Base-by-base conservation (phyloP, 2,329 filamentous ascomycete genomes). In the Scleromitrula shiraiana region DNA sequence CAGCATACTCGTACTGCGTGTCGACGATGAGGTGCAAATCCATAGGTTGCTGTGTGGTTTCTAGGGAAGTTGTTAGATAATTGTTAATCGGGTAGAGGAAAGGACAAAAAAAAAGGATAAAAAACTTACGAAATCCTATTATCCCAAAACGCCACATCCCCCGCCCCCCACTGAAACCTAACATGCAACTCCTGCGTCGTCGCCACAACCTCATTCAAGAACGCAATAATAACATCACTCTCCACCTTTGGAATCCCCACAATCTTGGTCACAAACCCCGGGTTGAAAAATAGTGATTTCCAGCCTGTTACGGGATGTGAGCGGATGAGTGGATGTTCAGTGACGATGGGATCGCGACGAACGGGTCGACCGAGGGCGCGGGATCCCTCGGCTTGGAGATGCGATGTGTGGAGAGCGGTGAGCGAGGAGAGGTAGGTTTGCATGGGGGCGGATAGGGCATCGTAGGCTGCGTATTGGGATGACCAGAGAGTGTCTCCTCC, bases 121-220 rank as follows among this genome's bases (percentile, higher is more conserved):
- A 29, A 30, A 19, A 61, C 67, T 57, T 59, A 56, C 43, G 27
- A 53, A 30, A 73, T 66, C 15, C 80, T 68, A 53, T 84, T 85
- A 59, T 85, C 81, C 81, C 82, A 85, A 50, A 85, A 73, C 0
- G 80, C 80, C 2, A 86, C 77, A 49, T 83, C 82, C 35, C 77
- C 73, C 53, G 77, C 74, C 36, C 73, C 70, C 81, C 82, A 84
- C 54, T 76, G 72, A 59, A 83, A 79, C 15, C 83, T 73, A 5
- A 77, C 82, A 57, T 88, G 83, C 50, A 83, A 70, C 63, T 89
- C 85, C 35, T 83, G 82, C 6, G 72, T 78, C 2, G 74, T 75
- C 2, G 72, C 64, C 6, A 80, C 69, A 20, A 79, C 65, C 56
- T 77, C 73, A 27, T 75, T 77, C 27, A 80, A 66, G 39, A 72